A percentile compares a stretch with the other conserved stretches of the same genome.
Conservation (phyloP, 768 basidiomycete species). For the Leccinum rimulosum region DNA sequence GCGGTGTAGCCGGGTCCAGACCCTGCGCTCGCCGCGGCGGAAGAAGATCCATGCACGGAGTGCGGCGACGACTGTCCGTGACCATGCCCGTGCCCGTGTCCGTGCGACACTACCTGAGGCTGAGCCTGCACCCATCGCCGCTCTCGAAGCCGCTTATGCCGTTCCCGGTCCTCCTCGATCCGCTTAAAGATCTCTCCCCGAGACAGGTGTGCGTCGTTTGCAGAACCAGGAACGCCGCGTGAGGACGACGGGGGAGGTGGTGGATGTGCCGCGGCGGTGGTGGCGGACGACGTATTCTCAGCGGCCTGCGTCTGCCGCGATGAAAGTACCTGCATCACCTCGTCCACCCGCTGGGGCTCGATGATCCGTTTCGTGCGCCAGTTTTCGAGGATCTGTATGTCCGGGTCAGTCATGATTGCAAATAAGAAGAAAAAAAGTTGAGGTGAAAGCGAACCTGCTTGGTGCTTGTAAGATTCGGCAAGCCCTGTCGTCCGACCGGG, state of each 20-base stretch:
- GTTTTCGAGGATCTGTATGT: conserved; percentile 67
- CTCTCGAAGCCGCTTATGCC: conserved; percentile 90
- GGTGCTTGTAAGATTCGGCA: conserved; percentile 84
- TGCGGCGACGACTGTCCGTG: conserved; percentile 22
- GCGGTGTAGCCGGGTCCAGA: conserved; percentile 7
- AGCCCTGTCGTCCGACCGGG: conserved; percentile 78
- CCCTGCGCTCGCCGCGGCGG: neutral
- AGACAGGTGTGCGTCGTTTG: conserved; percentile 37
- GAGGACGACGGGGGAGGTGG: neutral
- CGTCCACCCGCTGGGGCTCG: conserved; percentile 75
- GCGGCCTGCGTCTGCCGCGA: neutral
- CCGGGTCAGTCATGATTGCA: neutral
- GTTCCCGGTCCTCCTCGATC: conserved; percentile 90
- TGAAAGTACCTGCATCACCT: conserved; percentile 44
- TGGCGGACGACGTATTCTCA: neutral
- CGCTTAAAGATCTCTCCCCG: no score
- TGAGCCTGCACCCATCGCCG: conserved; percentile 88
- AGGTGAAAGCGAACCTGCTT: conserved; percentile 70
- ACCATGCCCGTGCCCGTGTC: neutral
- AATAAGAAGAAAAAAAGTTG: neutral
- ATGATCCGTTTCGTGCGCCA: conserved; percentile 86
- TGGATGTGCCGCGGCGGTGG: no score
- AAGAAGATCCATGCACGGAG: neutral
- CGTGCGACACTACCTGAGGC: conserved; percentile 36
- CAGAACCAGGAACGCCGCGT: neutral